phyloP scores from a whole-genome alignment of 495 filamentous ascomycete species.

The Penicillium silybi region DNA sequence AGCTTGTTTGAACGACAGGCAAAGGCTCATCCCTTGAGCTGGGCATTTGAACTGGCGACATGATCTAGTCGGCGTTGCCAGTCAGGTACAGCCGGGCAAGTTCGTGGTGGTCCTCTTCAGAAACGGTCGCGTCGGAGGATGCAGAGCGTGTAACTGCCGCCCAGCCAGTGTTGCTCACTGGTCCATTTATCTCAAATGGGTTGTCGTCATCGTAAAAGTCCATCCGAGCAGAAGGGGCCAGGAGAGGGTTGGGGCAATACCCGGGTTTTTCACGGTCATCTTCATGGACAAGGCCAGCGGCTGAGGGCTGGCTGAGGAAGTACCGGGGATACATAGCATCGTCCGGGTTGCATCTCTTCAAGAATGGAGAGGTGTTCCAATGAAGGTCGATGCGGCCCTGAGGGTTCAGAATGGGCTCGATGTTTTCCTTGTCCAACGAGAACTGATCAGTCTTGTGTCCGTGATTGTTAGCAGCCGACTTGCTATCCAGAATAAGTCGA shows the following conservation, averaged over 20 bases:
- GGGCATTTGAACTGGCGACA: neutral
- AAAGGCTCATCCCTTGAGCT: neutral
- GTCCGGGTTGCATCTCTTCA: slow-evolving; percentile 24
- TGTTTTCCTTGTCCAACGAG: slow-evolving; percentile 37
- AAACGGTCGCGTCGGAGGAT: slow-evolving; percentile 34
- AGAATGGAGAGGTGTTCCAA: slow-evolving; percentile 29
- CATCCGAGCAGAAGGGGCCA: slow-evolving; percentile 22
- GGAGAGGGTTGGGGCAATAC: slow-evolving; percentile 40
- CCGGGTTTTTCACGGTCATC: slow-evolving; percentile 24
- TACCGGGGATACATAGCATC: slow-evolving; percentile 28
- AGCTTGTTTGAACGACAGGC: neutral
- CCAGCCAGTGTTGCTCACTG: slow-evolving; percentile 8
- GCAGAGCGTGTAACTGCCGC: slow-evolving; percentile 3
- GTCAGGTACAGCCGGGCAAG: slow-evolving; percentile 33
- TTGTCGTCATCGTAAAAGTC: slow-evolving; percentile 7
- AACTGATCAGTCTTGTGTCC: slow-evolving; percentile 3
- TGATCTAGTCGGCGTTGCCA: slow-evolving; percentile 19
- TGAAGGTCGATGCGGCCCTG: slow-evolving; percentile 30
- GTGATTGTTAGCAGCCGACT: slow-evolving; percentile 10
- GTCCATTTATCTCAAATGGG: slow-evolving; percentile 10
- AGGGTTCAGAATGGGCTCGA: slow-evolving; percentile 39
- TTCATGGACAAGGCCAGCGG: slow-evolving; percentile 28
- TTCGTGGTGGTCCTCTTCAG: slow-evolving; percentile 28
- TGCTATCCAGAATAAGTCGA: slow-evolving; percentile 20
- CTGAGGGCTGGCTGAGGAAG: slow-evolving; percentile 30